A percentile compares a stretch with the other conserved stretches of the same genome.
Evolutionary conservation across 768 basidiomycete species (phyloP).

Genomic region (Psilocybe azurescens): DNA sequence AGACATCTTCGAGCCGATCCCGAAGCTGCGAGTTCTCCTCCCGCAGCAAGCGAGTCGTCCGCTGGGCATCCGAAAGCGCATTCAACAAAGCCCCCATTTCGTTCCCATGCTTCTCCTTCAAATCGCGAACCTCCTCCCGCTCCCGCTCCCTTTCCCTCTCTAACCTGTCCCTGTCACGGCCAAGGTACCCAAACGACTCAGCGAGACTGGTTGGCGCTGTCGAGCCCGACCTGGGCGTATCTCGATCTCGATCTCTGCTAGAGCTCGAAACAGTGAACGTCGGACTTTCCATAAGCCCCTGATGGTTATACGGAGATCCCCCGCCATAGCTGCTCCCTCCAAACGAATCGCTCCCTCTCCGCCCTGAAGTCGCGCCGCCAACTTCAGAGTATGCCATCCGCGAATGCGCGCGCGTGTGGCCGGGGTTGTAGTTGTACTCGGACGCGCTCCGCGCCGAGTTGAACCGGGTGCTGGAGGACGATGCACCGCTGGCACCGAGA

Average conservation of each 20-base stretch:
- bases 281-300: slow-evolving; percentile 58
- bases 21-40: slow-evolving; percentile 67
- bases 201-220: slow-evolving; percentile 76
- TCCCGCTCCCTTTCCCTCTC: slow-evolving; percentile 31
- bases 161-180: slow-evolving; percentile 33
- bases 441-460: slow-evolving; percentile 42
- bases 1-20: slow-evolving; percentile 39
- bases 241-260: slow-evolving; percentile 44
- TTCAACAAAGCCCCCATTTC: slow-evolving; percentile 75
- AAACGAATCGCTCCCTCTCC: slow-evolving; percentile 45
- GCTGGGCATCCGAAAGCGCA: slow-evolving; percentile 79
- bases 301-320: slow-evolving; percentile 12
- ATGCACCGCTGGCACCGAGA: slow-evolving; percentile 12
- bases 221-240: slow-evolving; percentile 50
- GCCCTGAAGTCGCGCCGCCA: slow-evolving; percentile 32
- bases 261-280: slow-evolving; percentile 60
- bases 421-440: slow-evolving; percentile 35
- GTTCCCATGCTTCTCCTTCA: slow-evolving; percentile 70
- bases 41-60: slow-evolving; percentile 63
- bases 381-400: slow-evolving; percentile 60
- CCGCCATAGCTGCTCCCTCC: slow-evolving; percentile 17
- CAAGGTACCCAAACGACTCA: slow-evolving; percentile 40
- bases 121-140: slow-evolving; percentile 51
- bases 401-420: slow-evolving; percentile 43
- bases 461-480: slow-evolving; percentile 30